Conservation (phyloP, 2,329 filamentous ascomycete species). For the Dothistroma pini region DNA sequence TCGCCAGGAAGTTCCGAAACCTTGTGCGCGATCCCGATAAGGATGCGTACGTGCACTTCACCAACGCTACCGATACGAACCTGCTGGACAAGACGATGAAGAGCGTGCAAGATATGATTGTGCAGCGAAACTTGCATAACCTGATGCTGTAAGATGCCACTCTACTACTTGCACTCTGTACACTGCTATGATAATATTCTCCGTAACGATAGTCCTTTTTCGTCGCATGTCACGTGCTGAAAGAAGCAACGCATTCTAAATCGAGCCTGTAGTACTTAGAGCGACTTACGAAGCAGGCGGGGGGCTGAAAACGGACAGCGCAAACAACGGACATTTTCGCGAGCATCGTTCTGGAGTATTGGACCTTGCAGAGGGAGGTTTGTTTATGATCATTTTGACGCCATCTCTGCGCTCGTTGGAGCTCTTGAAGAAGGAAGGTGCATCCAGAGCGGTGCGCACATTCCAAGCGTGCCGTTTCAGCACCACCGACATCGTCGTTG, state of each 20-base stretch:
- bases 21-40: constrained; percentile 49
- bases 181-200: neutral
- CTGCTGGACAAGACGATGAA: constrained; percentile 51
- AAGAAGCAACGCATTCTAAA: neutral
- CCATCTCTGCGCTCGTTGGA: neutral
- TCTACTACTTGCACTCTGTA: constrained; percentile 7
- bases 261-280: neutral
- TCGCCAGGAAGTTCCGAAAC: constrained; percentile 50
- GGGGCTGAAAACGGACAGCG: neutral
- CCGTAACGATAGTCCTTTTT: neutral
- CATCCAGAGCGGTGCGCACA: neutral
- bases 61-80: constrained; percentile 51
- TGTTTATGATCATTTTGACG: neutral
- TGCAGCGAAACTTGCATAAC: constrained; percentile 50
- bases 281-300: neutral
- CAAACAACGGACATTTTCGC: neutral
- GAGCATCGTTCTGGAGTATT: neutral
- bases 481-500: neutral
- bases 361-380: neutral
- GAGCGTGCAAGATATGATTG: constrained; percentile 52
- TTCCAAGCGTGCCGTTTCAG: neutral
- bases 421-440: neutral
- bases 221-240: neutral
- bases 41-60: constrained; percentile 52
- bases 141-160: constrained; percentile 40